Conservation (phyloP, 495 filamentous ascomycete species). For the Penicillium psychrofluorescens region DNA sequence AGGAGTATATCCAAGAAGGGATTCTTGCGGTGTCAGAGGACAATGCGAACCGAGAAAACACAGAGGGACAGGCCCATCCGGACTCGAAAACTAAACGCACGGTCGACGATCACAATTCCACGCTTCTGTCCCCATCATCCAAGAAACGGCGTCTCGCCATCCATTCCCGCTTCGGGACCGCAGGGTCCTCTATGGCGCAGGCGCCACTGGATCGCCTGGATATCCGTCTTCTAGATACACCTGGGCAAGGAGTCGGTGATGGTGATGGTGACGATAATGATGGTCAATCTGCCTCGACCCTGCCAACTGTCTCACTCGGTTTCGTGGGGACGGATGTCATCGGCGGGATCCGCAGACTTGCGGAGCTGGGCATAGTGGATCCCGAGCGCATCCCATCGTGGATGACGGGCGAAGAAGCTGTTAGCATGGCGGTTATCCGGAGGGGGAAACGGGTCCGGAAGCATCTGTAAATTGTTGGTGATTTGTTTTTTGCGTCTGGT, state of each 20-base stretch:
- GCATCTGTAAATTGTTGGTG: constrained; percentile 6
- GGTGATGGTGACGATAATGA: constrained; percentile 14
- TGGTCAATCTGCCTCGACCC: not conserved
- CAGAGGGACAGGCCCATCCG: constrained; percentile 22
- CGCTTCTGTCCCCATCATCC: constrained; percentile 48
- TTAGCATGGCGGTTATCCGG: constrained; percentile 62
- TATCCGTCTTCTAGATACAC: constrained; percentile 25
- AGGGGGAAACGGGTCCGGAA: constrained; percentile 43
- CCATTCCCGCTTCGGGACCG: constrained; percentile 40
- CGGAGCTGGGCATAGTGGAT: constrained; percentile 66
- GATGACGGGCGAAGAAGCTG: constrained; percentile 83
- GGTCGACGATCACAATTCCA: constrained; percentile 24
- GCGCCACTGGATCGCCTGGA: constrained; percentile 26
- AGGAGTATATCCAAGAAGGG: constrained; percentile 27
- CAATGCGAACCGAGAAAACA: constrained; percentile 17
- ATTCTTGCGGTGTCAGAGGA: constrained; percentile 4
- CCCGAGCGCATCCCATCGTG: constrained; percentile 76
- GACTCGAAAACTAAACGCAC: constrained; percentile 1
- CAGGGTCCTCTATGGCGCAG: constrained; percentile 18
- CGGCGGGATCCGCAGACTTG: constrained; percentile 65
- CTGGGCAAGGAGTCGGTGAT: constrained; percentile 9
- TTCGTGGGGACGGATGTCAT: constrained; percentile 78
- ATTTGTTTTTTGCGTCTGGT: constrained; percentile 1
- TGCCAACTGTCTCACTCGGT: constrained; percentile 46
- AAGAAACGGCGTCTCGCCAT: constrained; percentile 54